A percentile compares a stretch with the other conserved stretches of the same genome.
Conservation (phyloP, 352 stramenopile species). For the Elongisporangium undulatum region DNA sequence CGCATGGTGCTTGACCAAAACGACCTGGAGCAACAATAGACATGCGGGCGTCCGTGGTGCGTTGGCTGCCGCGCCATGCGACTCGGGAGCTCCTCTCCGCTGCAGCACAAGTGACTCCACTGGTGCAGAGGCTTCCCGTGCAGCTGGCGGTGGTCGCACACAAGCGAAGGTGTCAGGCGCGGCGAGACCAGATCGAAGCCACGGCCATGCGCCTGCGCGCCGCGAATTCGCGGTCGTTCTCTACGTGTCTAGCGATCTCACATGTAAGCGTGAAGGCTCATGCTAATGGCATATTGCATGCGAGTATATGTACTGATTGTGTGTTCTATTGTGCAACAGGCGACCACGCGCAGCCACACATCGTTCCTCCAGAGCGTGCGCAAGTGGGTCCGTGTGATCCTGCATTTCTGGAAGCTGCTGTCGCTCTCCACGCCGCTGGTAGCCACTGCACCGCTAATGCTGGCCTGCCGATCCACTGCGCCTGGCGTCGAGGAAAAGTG, state of each 20-base stretch:
- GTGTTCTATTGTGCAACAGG: not conserved
- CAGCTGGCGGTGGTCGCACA: not conserved
- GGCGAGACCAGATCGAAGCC: not conserved
- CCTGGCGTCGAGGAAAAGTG: slow-evolving; percentile 39
- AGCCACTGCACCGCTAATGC: slow-evolving; percentile 36
- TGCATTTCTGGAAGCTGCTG: slow-evolving; percentile 63
- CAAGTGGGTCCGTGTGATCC: slow-evolving; percentile 35
- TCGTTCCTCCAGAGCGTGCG: slow-evolving; percentile 30
- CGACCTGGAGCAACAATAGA: not conserved
- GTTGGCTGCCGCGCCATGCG: not conserved
- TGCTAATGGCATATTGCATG: not conserved
- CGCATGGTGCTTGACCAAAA: not conserved
- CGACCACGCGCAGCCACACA: not conserved
- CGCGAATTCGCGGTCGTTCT: not conserved
- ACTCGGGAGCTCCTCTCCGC: not conserved
- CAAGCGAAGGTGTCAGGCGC: not conserved
- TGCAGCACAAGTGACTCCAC: not conserved
- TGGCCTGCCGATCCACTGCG: slow-evolving; percentile 17
- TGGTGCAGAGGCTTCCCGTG: not conserved
- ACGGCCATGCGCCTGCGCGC: not conserved
- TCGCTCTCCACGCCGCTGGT: slow-evolving; percentile 43
- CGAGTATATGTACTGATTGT: not conserved
- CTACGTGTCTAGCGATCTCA: not conserved
- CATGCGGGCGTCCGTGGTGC: not conserved
- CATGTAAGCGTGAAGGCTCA: not conserved